phyloP scores from a whole-genome alignment of 768 basidiomycete species.

The Termitomyces sp. region DNA sequence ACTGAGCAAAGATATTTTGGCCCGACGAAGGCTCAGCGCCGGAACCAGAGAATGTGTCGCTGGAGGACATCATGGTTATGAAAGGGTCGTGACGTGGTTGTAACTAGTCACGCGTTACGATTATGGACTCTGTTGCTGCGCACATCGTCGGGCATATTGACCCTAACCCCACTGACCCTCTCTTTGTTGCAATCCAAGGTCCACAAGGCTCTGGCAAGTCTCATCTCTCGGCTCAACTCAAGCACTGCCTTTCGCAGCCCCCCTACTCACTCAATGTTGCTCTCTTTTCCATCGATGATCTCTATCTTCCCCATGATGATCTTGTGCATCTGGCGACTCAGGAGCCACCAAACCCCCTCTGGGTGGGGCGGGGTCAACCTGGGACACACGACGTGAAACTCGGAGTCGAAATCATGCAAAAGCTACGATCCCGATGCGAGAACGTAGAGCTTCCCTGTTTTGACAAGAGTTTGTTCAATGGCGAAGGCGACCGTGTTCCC shows the following conservation, averaged over 20 bases:
- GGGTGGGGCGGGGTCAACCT: constrained; percentile 85
- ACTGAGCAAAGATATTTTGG: constrained; percentile 42
- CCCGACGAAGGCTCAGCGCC: constrained; percentile 41
- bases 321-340: constrained; percentile 50
- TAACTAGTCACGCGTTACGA: constrained; percentile 10
- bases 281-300: constrained; percentile 75
- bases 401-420: constrained; percentile 45
- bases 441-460: constrained; percentile 67
- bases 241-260: constrained; percentile 30
- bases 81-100: constrained; percentile 13
- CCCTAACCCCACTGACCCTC: constrained; percentile 36
- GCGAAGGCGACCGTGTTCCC: constrained; percentile 77
- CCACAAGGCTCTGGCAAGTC: constrained; percentile 96
- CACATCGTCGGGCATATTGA: constrained; percentile 23
- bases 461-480: constrained; percentile 78
- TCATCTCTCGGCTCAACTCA: constrained; percentile 61
- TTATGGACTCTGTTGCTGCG: constrained; percentile 15
- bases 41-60: constrained; percentile 30
- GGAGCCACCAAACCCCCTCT: constrained; percentile 57
- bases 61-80: constrained; percentile 43
- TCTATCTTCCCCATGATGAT: constrained; percentile 72
- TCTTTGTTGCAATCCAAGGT: constrained; percentile 87
- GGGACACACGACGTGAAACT: constrained; percentile 86
- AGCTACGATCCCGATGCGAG: constrained; percentile 41
- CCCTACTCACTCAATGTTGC: constrained; percentile 52